phyloP scores from a whole-genome alignment of 176 grass and related monocot genomes.

The Oryza officinalis region DNA sequence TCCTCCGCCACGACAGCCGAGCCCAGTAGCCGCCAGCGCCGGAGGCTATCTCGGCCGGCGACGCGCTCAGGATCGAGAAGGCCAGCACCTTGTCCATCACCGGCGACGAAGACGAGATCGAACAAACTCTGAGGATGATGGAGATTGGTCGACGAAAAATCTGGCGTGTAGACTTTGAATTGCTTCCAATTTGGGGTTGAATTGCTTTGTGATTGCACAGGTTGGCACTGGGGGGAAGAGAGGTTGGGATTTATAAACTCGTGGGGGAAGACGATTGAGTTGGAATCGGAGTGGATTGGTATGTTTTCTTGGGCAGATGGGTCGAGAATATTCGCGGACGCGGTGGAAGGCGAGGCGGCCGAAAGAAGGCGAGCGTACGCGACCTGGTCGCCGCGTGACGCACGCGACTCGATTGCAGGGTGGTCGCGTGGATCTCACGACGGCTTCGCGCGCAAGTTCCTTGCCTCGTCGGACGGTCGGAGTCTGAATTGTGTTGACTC shows the following conservation, averaged over 20 bases:
- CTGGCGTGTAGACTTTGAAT: not conserved
- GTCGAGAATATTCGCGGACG: conserved; percentile 31
- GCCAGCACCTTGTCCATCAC: conserved; percentile 65
- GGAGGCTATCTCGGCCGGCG: conserved; percentile 39
- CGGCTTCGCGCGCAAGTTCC: not conserved
- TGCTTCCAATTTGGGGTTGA: too few species aligned
- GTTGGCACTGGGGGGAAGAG: not conserved
- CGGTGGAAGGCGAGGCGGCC: not conserved
- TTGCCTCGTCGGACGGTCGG: too few species aligned
- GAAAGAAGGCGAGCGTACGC: not conserved
- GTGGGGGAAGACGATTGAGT: not conserved
- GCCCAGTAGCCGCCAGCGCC: conserved; percentile 5
- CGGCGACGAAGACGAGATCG: not conserved
- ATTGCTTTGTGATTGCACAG: not conserved
- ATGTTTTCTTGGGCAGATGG: not conserved
- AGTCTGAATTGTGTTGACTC: not conserved
- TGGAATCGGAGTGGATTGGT: not conserved
- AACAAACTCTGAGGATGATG: not conserved
- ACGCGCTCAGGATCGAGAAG: conserved; percentile 62
- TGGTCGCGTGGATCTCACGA: conserved; percentile 21
- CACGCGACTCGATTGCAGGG: not conserved
- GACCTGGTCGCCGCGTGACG: not conserved
- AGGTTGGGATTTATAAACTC: not conserved
- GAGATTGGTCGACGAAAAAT: too few species aligned
- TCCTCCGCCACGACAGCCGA: conserved; percentile 23